Percentiles rank a stretch among this genome's conserved stretches.
Conservation (phyloP, 106 monocot genomes). For the Dendrobium chrysotoxum region DNA sequence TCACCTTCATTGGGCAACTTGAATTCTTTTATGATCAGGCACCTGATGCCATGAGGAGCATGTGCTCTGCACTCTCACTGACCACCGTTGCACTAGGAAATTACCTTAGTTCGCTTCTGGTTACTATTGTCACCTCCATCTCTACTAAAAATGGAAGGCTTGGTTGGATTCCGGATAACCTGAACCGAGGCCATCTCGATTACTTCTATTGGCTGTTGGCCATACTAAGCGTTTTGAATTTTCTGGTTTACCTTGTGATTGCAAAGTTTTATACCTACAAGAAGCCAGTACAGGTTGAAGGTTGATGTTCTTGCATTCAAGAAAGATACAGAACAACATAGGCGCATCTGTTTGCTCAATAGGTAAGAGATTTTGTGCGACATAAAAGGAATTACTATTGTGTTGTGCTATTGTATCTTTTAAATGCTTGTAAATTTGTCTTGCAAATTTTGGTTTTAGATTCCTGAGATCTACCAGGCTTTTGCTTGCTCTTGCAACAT, state of each 20-base stretch:
- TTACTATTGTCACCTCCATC: conserved; percentile 30
- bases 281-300: conserved; percentile 17
- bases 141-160: conserved; percentile 33
- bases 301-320: background rate
- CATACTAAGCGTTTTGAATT: conserved; percentile 35
- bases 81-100: conserved; percentile 43
- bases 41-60: conserved; percentile 69
- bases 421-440: conserved; percentile 1
- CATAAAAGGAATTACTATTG: background rate
- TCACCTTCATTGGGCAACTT: conserved; percentile 55
- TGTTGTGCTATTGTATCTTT: background rate
- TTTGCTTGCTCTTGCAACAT: background rate
- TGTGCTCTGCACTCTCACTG: conserved; percentile 59
- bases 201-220: conserved; percentile 62
- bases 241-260: conserved; percentile 33
- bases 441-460: background rate
- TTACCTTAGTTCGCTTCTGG: conserved; percentile 49
- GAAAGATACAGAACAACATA: background rate
- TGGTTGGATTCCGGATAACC: conserved; percentile 60
- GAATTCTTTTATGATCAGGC: conserved; percentile 79
- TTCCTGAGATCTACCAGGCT: background rate
- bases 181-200: conserved; percentile 54
- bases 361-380: background rate
- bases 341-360: background rate
- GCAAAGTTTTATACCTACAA: conserved; percentile 54